These are phyloP conservation scores for Trifolium repens DNA, from an alignment of 306 rosid species.

Conservation along the genomic window DNA sequence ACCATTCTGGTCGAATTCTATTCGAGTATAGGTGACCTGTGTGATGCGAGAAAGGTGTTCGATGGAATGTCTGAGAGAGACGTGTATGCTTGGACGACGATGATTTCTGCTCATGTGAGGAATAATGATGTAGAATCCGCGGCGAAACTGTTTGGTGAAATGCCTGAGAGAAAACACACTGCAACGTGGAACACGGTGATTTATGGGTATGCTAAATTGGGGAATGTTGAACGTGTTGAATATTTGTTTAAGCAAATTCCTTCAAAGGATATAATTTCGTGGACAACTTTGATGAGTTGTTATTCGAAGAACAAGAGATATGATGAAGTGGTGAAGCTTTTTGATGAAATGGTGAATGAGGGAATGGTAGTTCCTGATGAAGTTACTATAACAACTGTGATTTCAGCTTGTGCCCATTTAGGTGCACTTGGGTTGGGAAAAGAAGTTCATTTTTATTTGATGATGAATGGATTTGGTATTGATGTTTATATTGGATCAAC, in stretches of 20 bases:
- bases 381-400: conserved; percentile 64
- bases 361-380: conserved; percentile 64
- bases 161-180: conserved; percentile 59
- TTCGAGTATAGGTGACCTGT: conserved; percentile 45
- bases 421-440: conserved; percentile 83
- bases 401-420: conserved; percentile 82
- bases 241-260: conserved; percentile 65
- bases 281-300: conserved; percentile 76
- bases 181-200: conserved; percentile 79
- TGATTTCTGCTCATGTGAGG: conserved; percentile 58
- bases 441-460: conserved; percentile 61
- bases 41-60: conserved; percentile 56
- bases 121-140: conserved; percentile 63
- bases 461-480: conserved; percentile 62
- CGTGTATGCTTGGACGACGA: conserved; percentile 73
- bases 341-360: conserved; percentile 56
- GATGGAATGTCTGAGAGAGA: conserved; percentile 74
- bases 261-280: conserved; percentile 66
- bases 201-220: conserved; percentile 67
- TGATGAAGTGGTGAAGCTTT: conserved; percentile 57
- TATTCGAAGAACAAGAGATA: conserved; percentile 58
- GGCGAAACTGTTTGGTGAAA: conserved; percentile 54
- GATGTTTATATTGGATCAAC: conserved; percentile 84
- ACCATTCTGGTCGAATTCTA: conserved; percentile 73
- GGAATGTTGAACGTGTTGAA: conserved; percentile 57